Evolutionary conservation across 345 rosid species (phyloP).

Genomic region (Eucalyptus microcorys): DNA sequence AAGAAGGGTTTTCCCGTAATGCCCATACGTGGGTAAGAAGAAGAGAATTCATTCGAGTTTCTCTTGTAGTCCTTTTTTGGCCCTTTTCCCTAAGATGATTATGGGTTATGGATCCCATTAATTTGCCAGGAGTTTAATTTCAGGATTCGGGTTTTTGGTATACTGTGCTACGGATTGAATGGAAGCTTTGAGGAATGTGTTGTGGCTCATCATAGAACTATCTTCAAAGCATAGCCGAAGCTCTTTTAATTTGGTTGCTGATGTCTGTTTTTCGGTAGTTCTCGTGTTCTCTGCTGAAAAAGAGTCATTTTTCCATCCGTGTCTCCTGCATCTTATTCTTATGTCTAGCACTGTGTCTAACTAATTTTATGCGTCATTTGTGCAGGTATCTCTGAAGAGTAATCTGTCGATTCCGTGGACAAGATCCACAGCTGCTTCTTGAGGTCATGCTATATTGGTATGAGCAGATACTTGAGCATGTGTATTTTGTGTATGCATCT

Average conservation of each 20-base stretch:
- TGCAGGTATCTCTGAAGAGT: background rate
- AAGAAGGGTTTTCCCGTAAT: background rate
- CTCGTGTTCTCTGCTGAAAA: background rate
- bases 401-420: background rate
- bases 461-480: background rate
- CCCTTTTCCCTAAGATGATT: background rate
- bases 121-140: background rate
- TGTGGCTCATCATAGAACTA: background rate
- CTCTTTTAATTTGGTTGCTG: background rate
- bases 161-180: background rate
- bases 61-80: background rate
- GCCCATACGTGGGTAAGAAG: background rate
- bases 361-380: background rate
- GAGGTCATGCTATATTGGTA: background rate
- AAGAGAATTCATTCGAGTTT: background rate
- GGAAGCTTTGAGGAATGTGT: background rate
- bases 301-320: background rate
- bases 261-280: background rate
- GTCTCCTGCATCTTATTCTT: background rate
- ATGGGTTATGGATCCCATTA: background rate
- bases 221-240: background rate
- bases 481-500: background rate
- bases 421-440: background rate
- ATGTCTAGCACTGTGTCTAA: background rate
- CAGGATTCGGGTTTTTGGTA: background rate